A percentile compares a stretch with the other conserved stretches of the same genome.
Evolutionary conservation across 208 protist species (phyloP).

Genomic region (Angomonas ambiguus): DNA sequence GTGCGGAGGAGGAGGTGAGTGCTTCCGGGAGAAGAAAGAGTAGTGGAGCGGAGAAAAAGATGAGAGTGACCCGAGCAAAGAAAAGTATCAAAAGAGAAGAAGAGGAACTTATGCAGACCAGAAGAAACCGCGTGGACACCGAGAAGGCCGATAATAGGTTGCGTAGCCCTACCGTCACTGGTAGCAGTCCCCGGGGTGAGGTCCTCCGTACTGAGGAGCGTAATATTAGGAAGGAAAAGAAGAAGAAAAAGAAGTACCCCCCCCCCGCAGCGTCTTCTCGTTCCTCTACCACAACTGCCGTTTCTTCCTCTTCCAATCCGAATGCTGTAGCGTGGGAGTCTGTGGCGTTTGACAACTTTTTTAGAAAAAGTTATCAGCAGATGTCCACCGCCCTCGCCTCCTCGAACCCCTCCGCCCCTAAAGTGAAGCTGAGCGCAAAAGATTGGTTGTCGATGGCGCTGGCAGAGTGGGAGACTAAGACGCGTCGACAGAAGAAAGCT

Average conservation of each 20-base stretch:
- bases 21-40: neutral
- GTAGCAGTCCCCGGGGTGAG: too few relatives aligned
- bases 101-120: neutral
- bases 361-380: neutral
- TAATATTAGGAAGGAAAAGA: too few relatives aligned
- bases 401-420: neutral
- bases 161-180: too few relatives aligned
- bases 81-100: neutral
- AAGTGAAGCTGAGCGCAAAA: conserved; percentile 14
- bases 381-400: neutral
- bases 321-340: neutral
- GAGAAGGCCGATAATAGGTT: neutral
- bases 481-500: conserved; percentile 40
- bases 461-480: conserved; percentile 62
- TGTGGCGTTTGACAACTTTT: neutral
- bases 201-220: too few relatives aligned
- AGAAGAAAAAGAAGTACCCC: too few relatives aligned
- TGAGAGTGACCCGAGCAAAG: neutral
- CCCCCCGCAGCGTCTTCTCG: too few relatives aligned
- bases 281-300: neutral
- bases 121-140: neutral
- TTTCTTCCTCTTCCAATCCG: neutral
- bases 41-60: neutral
- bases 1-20: neutral
- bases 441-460: conserved; percentile 62